phyloP scores from a whole-genome alignment of 192 early-diverging fungal genomes.

The Hyaloraphidium curvatum region DNA sequence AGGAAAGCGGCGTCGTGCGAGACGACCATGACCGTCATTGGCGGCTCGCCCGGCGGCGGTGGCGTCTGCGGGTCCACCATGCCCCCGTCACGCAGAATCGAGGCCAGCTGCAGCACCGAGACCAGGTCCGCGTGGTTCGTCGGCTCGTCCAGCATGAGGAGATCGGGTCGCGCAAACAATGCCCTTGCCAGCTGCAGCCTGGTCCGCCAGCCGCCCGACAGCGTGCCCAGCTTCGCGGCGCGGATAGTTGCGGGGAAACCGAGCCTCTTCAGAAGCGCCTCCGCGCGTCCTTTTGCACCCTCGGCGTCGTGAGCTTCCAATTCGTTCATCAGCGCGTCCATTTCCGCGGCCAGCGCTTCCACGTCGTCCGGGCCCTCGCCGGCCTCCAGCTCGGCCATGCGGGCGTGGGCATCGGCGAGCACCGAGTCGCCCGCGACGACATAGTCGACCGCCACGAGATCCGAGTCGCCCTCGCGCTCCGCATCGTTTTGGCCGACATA shows the following conservation, averaged over 20 bases:
- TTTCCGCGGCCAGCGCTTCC: conserved; percentile 21
- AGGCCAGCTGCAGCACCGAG: no score
- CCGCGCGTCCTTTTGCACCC: conserved; percentile 13
- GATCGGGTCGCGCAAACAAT: conserved; percentile 49
- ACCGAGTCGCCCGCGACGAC: no score
- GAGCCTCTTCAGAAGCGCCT: conserved; percentile 15
- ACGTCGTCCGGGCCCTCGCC: conserved; percentile 30
- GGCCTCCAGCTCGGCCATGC: conserved; percentile 21
- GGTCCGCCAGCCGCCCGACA: conserved; percentile 46
- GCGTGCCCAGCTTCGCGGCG: conserved; percentile 16
- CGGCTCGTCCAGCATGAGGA: conserved; percentile 83
- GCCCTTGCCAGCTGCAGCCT: conserved; percentile 36
- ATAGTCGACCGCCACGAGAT: no score
- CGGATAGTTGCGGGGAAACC: conserved; percentile 21
- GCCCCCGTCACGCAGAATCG: no score
- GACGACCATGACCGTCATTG: conserved; percentile 51
- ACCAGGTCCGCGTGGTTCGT: conserved; percentile 82
- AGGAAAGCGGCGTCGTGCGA: conserved; percentile 68
- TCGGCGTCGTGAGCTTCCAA: conserved; percentile 15
- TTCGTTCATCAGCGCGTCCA: conserved; percentile 28
- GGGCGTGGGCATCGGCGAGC: conserved; percentile 31
- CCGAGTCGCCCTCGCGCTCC: no score
- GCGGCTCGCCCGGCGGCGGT: conserved; percentile 38
- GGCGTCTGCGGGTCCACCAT: conserved; percentile 59
- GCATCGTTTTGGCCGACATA: no score